These are phyloP conservation scores for Capillidium rhysosporum DNA, from an alignment of 371 early-diverging fungal species.

Conservation along the genomic window DNA sequence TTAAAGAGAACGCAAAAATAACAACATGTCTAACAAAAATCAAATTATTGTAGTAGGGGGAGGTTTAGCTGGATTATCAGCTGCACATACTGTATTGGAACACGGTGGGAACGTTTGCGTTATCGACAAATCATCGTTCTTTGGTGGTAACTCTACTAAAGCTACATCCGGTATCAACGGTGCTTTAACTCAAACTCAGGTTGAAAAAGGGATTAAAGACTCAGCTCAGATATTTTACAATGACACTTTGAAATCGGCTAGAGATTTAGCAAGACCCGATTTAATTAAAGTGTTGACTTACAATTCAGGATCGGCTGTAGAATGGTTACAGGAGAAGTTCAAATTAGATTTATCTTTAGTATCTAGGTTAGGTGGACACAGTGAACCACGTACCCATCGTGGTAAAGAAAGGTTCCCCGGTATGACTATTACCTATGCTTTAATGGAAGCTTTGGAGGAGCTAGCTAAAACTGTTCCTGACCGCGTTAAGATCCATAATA, in stretches of 20 bases:
- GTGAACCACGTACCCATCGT: conserved; percentile 84
- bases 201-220: conserved; percentile 42
- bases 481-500: conserved; percentile 56
- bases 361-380: conserved; percentile 77
- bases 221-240: conserved; percentile 69
- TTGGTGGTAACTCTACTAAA: conserved; percentile 86
- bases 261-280: conserved; percentile 63
- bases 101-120: conserved; percentile 70
- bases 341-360: conserved; percentile 67
- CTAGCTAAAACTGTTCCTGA: conserved; percentile 38
- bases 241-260: conserved; percentile 74
- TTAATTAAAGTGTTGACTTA: conserved; percentile 73
- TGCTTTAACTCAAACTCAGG: conserved; percentile 64
- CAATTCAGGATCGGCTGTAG: conserved; percentile 70
- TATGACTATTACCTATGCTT: conserved; percentile 87
- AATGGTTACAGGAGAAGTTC: conserved; percentile 84
- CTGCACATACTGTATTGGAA: conserved; percentile 69
- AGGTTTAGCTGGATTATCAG: conserved; percentile 76
- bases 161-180: conserved; percentile 97
- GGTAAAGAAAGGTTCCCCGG: conserved; percentile 87
- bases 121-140: conserved; percentile 76
- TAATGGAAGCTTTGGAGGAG: conserved; percentile 74
- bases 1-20: no score
- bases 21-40: background rate
- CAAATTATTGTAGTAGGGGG: conserved; percentile 81